Evolutionary conservation across 2,329 filamentous ascomycete genomes (phyloP).

Genomic region (Colletotrichum sp.): DNA sequence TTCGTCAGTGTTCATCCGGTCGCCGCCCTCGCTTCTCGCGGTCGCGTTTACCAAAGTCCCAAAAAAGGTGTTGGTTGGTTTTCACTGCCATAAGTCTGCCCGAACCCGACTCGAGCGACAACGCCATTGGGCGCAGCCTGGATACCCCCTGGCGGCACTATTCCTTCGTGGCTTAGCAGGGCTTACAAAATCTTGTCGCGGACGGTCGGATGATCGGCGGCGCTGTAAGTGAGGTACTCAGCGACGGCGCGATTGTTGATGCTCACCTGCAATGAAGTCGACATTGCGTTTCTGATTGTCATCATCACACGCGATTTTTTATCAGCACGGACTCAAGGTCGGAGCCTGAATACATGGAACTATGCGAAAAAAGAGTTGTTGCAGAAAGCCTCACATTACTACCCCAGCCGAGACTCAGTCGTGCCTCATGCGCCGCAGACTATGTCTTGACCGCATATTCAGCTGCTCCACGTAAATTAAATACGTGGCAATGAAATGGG

Average conservation of each 20-base stretch:
- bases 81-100: neutral
- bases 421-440: neutral
- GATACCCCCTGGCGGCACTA: neutral
- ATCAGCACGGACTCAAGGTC: neutral
- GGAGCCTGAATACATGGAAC: neutral
- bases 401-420: neutral
- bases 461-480: neutral
- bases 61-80: neutral
- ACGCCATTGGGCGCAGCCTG: neutral
- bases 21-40: neutral
- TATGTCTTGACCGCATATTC: neutral
- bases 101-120: neutral
- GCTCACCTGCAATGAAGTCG: neutral
- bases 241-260: neutral
- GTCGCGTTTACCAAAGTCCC: neutral
- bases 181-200: neutral
- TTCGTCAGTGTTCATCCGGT: neutral
- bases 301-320: neutral
- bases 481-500: neutral
- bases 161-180: neutral
- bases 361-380: neutral
- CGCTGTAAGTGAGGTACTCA: neutral
- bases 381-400: neutral
- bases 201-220: neutral
- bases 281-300: neutral